Percentiles rank a stretch among this genome's conserved stretches.
Conservation (phyloP, 208 protist genomes). For the Crithidia mellificae region DNA sequence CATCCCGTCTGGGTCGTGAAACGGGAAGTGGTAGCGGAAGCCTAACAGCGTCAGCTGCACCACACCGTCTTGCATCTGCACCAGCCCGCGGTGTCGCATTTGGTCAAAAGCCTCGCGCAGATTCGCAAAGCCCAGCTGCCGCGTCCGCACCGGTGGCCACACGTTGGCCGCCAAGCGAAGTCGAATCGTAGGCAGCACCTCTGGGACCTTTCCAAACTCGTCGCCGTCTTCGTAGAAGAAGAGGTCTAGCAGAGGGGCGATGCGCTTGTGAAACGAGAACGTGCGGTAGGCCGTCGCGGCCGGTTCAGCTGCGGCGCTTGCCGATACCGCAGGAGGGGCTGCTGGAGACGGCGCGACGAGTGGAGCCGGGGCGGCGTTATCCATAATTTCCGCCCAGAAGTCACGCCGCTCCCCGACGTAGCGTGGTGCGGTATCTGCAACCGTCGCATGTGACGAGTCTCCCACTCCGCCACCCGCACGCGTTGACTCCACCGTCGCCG, state of each 20-base stretch:
- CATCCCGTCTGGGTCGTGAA: constrained; percentile 62
- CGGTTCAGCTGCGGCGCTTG: not conserved
- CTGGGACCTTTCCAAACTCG: constrained; percentile 49
- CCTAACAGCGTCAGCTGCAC: constrained; percentile 70
- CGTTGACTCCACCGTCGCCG: not conserved
- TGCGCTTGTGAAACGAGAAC: constrained; percentile 70
- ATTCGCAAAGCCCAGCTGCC: constrained; percentile 39
- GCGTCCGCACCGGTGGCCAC: constrained; percentile 28
- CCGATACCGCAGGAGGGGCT: too few species aligned
- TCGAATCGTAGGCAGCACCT: constrained; percentile 46
- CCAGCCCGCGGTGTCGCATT: constrained; percentile 50
- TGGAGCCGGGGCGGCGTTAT: not conserved
- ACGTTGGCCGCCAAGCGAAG: constrained; percentile 39
- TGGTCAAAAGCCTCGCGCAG: constrained; percentile 47
- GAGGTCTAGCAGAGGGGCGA: constrained; percentile 59
- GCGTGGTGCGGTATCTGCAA: too few species aligned
- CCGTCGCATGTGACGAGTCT: not conserved
- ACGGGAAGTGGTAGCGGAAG: constrained; percentile 84
- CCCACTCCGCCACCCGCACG: not conserved
- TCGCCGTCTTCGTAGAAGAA: constrained; percentile 74
- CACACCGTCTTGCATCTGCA: constrained; percentile 34
- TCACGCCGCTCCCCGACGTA: constrained; percentile 15
- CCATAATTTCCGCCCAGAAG: constrained; percentile 56
- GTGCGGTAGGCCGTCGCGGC: not conserved
- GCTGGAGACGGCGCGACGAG: not conserved